phyloP scores from a whole-genome alignment of 306 rosid species.

The Medicago truncatula region DNA sequence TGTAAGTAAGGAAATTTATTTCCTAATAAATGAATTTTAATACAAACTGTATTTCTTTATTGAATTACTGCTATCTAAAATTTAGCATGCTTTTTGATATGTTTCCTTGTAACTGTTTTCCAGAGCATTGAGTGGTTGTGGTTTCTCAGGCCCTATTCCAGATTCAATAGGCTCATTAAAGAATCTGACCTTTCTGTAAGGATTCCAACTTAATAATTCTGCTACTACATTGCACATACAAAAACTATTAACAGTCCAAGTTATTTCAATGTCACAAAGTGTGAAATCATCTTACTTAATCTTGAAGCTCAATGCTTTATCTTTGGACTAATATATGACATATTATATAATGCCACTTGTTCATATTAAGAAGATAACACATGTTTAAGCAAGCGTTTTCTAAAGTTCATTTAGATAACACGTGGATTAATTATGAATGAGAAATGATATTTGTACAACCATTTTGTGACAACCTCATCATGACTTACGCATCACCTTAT shows the following conservation, averaged over 20 bases:
- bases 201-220: slow-evolving; percentile 6
- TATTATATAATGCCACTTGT: not conserved
- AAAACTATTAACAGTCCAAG: too few relatives aligned
- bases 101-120: slow-evolving; percentile 30
- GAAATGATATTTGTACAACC: too few relatives aligned
- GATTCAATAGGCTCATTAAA: slow-evolving; percentile 64
- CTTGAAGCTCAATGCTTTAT: slow-evolving; percentile 18
- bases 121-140: slow-evolving; percentile 74
- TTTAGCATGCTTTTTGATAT: slow-evolving; percentile 6
- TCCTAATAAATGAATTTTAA: slow-evolving; percentile 7
- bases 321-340: slow-evolving; percentile 28
- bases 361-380: not conserved
- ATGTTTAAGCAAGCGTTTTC: not conserved
- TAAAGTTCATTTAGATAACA: not conserved
- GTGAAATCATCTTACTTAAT: slow-evolving; percentile 1
- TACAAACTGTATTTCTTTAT: slow-evolving; percentile 29
- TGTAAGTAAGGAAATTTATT: slow-evolving; percentile 54
- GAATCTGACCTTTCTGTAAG: slow-evolving; percentile 71
- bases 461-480: too few relatives aligned
- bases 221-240: too few relatives aligned
- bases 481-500: not conserved
- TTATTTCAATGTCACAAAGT: too few relatives aligned
- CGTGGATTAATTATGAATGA: not conserved
- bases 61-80: slow-evolving; percentile 27
- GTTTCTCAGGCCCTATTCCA: slow-evolving; percentile 71